Percentiles rank a stretch among this genome's conserved stretches.
Conservation (phyloP, 306 rosid species). For the Mimosa bimucronata region DNA sequence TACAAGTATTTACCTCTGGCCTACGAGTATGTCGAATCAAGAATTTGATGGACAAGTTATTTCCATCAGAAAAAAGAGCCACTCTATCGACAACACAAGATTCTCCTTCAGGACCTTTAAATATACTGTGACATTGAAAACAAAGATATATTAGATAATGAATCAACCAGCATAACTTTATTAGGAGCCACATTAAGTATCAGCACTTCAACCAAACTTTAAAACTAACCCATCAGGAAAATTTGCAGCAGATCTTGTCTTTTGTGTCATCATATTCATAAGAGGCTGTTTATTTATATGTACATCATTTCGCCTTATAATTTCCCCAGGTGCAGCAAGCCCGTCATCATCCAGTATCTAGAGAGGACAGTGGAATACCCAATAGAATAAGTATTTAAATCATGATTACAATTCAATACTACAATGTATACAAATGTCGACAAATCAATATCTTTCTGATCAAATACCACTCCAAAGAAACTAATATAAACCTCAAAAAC, state of each 20-base stretch:
- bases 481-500: neutral
- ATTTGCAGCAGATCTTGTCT: constrained; percentile 43
- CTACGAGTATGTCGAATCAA: constrained; percentile 87
- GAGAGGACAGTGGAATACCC: constrained; percentile 30
- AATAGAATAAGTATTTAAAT: neutral
- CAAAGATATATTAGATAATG: no score
- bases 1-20: constrained; percentile 74
- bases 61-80: constrained; percentile 70
- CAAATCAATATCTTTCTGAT: neutral
- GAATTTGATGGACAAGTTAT: constrained; percentile 71
- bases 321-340: constrained; percentile 93
- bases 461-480: neutral
- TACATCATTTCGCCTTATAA: constrained; percentile 63
- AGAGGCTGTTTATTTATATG: constrained; percentile 76
- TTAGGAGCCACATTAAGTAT: neutral
- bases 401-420: neutral
- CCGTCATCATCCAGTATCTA: constrained; percentile 93
- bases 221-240: constrained; percentile 60
- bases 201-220: neutral
- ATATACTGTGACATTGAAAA: constrained; percentile 50
- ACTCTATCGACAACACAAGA: constrained; percentile 83
- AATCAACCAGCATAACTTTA: constrained; percentile 13
- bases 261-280: constrained; percentile 42
- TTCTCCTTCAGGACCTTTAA: constrained; percentile 78
- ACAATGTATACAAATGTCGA: neutral